Base-by-base conservation (phyloP, 129 eudicot genomes). In the Flaveria bidentis region DNA sequence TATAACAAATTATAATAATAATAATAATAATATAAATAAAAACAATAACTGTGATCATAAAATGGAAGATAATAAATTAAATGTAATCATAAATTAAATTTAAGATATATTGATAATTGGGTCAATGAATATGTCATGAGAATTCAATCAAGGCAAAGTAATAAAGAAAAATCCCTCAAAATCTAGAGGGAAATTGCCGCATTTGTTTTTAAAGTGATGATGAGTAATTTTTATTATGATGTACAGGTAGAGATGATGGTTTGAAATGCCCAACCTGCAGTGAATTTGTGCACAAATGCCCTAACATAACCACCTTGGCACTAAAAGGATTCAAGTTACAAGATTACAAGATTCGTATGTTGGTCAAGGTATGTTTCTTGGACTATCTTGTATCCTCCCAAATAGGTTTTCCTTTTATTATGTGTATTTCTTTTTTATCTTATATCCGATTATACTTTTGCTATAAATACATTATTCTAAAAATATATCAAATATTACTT, bases 181-280 rank as follows among this genome's bases (percentile, higher is more conserved):
- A 23, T 58, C 66, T 23, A 58, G 36, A 23, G n/a, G 66, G 63
- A 20, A 20, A 23, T 11, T 58, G 66, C 0, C 39, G 6, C 28
- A 7, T 23, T 58, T 23, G 14, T 23, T 58, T 58, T 23, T 22
- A 58, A 2, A 9, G 23, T 58, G 36, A 58, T 58, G 65, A 58
- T 58, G 66, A 9, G 66, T 58, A 69, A 44, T 28, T 46, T 47
- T 0, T 65, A 23, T 46, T 49, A 51, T 69, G 50, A 51, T 83
- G 45, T 71, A 22, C 86, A 89, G 97, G 96, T 67, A 86, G 96
- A 80, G 96, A 92, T 78, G 96, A 89, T 79, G 86, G 89, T 81
- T 84, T 89, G 75, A 87, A 87, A 81, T 56, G 76, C 77, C 88
- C 91, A 67, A 87, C 96, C 60, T 92, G 96, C 87, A 73, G 51